Evolutionary conservation across 176 grass and related monocot species (phyloP).

Genomic region (Lolium rigidum): DNA sequence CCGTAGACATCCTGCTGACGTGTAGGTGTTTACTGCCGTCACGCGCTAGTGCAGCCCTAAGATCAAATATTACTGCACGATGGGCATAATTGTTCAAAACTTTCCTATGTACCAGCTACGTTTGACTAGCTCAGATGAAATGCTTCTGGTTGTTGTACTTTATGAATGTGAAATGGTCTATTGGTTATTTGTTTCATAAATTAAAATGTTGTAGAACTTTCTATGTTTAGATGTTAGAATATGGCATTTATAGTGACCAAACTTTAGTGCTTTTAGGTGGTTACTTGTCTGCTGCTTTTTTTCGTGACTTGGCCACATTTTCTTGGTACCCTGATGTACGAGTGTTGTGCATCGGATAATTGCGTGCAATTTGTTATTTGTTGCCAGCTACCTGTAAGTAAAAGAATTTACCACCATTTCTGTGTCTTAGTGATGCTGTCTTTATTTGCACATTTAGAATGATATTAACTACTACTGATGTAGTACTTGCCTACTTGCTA

Average conservation of each 20-base stretch:
- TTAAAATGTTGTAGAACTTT: constrained; percentile 11
- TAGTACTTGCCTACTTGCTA: background rate
- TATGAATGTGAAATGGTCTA: constrained; percentile 36
- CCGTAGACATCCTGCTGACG: too few relatives aligned
- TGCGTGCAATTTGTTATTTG: background rate
- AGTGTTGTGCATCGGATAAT: background rate
- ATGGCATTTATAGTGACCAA: background rate
- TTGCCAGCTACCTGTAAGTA: background rate
- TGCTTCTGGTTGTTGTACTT: constrained; percentile 55
- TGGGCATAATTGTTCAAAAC: too few relatives aligned
- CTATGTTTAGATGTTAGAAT: constrained; percentile 11
- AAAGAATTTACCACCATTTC: background rate
- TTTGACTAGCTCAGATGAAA: background rate
- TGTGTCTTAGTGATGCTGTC: background rate
- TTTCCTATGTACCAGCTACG: too few relatives aligned
- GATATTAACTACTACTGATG: background rate
- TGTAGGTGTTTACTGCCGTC: too few relatives aligned
- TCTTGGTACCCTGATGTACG: background rate
- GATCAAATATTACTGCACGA: too few relatives aligned
- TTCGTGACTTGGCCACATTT: background rate
- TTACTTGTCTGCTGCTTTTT: background rate
- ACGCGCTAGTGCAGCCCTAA: too few relatives aligned
- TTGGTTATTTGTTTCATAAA: constrained; percentile 27
- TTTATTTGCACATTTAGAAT: background rate
- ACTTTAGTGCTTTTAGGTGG: background rate